These are phyloP conservation scores for Cercospora sesami DNA, from an alignment of 2,329 filamentous ascomycete genomes.

Conservation along the genomic window DNA sequence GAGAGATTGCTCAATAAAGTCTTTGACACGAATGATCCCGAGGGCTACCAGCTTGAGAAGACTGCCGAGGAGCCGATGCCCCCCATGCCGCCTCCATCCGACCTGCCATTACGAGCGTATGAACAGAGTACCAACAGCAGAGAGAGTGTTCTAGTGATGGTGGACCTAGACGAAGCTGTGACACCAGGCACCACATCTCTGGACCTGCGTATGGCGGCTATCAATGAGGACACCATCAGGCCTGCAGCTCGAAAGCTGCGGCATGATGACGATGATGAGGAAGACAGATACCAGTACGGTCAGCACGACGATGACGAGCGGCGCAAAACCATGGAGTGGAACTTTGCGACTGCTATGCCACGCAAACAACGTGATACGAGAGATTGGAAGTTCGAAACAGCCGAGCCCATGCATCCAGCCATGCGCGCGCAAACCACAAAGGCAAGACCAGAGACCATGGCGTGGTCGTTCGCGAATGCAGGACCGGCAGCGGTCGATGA, in stretches of 20 bases:
- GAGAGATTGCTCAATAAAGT: slow-evolving; percentile 58
- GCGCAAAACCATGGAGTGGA: slow-evolving; percentile 56
- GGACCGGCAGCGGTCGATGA: slow-evolving; percentile 32
- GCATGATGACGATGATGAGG: slow-evolving; percentile 44
- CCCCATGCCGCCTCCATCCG: slow-evolving; percentile 42
- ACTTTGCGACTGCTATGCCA: slow-evolving; percentile 46
- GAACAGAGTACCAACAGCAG: slow-evolving; percentile 41
- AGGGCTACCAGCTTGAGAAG: slow-evolving; percentile 57
- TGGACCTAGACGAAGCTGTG: slow-evolving; percentile 59
- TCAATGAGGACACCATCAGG: slow-evolving; percentile 28
- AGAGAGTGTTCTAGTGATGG: slow-evolving; percentile 54
- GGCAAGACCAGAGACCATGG: slow-evolving; percentile 47
- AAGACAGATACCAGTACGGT: slow-evolving; percentile 33
- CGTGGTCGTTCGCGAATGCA: slow-evolving; percentile 52
- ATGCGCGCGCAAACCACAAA: slow-evolving; percentile 36
- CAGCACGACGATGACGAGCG: slow-evolving; percentile 40
- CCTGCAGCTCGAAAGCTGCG: slow-evolving; percentile 16
- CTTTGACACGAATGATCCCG: slow-evolving; percentile 54
- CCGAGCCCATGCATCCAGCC: slow-evolving; percentile 25
- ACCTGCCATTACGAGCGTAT: slow-evolving; percentile 54
- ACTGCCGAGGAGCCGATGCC: slow-evolving; percentile 37
- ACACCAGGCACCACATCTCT: slow-evolving; percentile 49
- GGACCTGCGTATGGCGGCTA: slow-evolving; percentile 42
- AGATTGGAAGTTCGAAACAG: slow-evolving; percentile 52
- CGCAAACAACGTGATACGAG: slow-evolving; percentile 44